Evolutionary conservation across 345 rosid species (phyloP).

Genomic region (Populus davidiana): DNA sequence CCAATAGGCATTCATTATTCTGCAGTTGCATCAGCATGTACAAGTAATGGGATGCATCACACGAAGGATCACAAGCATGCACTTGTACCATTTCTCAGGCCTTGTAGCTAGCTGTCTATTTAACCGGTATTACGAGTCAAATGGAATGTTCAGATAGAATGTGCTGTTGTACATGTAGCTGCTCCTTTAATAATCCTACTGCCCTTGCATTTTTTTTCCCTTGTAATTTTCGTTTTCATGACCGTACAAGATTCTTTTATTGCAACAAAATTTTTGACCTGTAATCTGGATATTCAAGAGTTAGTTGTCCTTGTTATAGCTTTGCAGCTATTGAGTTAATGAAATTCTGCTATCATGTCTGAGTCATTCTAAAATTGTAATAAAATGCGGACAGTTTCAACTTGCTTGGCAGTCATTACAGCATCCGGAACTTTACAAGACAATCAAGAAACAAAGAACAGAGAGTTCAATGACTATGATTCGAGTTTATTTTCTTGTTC

Average conservation of each 20-base stretch:
- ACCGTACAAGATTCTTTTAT: neutral
- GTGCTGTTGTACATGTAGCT: conserved; percentile 21
- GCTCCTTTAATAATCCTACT: neutral
- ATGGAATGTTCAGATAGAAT: conserved; percentile 7
- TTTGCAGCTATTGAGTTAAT: neutral
- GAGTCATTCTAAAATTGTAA: neutral
- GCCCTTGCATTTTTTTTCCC: neutral
- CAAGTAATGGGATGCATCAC: conserved; percentile 14
- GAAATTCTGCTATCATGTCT: neutral
- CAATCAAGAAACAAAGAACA: neutral
- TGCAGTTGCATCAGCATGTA: conserved; percentile 16
- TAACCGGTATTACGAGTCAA: conserved; percentile 1
- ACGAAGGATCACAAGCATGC: conserved; percentile 11
- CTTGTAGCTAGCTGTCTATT: conserved; percentile 1
- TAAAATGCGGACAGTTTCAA: neutral
- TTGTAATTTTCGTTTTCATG: conserved; percentile 3
- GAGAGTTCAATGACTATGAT: neutral
- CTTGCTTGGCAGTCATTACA: neutral
- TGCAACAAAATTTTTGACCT: conserved; percentile 8
- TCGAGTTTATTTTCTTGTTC: neutral
- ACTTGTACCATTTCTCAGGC: neutral
- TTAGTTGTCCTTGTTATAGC: neutral
- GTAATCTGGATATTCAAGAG: neutral
- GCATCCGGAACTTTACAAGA: neutral
- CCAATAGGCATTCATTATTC: conserved; percentile 9